Base-by-base conservation (phyloP, 495 filamentous ascomycete genomes). In the Massariosphaeria phaeospora region DNA sequence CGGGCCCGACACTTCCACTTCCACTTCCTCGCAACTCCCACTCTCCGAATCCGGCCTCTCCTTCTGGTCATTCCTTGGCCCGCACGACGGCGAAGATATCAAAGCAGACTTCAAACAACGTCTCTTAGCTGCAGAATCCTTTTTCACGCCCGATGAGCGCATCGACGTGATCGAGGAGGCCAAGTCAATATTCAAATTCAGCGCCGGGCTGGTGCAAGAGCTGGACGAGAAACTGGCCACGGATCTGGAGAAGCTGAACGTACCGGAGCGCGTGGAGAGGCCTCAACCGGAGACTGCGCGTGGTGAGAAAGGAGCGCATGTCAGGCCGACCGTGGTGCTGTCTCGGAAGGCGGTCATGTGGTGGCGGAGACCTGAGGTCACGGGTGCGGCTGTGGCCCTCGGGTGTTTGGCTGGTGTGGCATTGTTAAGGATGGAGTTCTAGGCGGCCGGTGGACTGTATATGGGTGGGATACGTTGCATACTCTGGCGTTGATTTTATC, bases 131-230 rank as follows among this genome's bases (percentile, higher is more conserved):
- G 63, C 71, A 1, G 76, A 79, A 30, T 24, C 9, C 1, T 54
- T 70, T 3, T 65, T 81, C 43, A 79, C 67, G 0, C 36, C 31
- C 2, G 47, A 57, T 26, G 74, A 82, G 54, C 64, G 70, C 44
- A 55, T 70, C 39, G 76, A 78, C 8, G 67, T 82, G 27, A 61
- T 81, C 24, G 51, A 66, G 0, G 77, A 79, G 55, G 72, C 76
- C 25, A 34, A 65, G 33, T 33, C 56, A 0, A 72, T 82, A 23
- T 79, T 81, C 59, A 44, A 58, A 2, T 52, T 44, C 21, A 68
- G 74, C 52, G 50, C 66, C 0, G 40, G 18, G 21, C 39, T 80
- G 18, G 73, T 78, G 2, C 33, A 59, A 15, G 72, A 73, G 36
- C 55, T 78, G 9, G 69, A 75, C 59, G 34, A 57, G 20, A 23